Evolutionary conservation across 2,329 filamentous ascomycete genomes (phyloP).

Genomic region (Ascosphaera apis): DNA sequence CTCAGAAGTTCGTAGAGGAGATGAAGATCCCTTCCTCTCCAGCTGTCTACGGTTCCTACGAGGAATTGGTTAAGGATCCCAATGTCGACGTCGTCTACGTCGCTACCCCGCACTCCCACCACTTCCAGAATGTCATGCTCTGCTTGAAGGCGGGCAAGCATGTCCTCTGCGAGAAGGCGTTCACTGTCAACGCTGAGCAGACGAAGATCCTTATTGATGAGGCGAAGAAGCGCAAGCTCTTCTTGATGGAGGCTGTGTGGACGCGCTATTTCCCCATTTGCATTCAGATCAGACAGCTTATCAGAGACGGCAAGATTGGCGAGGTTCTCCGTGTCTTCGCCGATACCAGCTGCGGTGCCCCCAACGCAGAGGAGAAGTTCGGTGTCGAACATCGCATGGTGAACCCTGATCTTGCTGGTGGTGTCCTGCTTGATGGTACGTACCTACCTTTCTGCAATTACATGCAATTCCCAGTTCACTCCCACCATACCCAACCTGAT

Average conservation of each 20-base stretch:
- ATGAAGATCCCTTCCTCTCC: conserved; percentile 45
- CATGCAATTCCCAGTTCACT: no score
- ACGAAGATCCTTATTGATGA: conserved; percentile 46
- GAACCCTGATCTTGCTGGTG: conserved; percentile 61
- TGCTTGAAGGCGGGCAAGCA: conserved; percentile 64
- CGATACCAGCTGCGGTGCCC: conserved; percentile 36
- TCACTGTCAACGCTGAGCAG: conserved; percentile 66
- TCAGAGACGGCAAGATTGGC: conserved; percentile 37
- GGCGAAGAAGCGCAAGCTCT: conserved; percentile 48
- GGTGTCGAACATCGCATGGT: conserved; percentile 52
- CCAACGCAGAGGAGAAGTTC: conserved; percentile 35
- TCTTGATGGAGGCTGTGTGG: conserved; percentile 78
- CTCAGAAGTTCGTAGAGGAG: conserved; percentile 48
- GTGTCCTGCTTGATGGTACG: conserved; percentile 49
- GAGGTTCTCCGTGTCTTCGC: conserved; percentile 33
- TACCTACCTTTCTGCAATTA: no score
- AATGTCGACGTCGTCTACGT: conserved; percentile 73
- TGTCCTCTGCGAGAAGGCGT: conserved; percentile 75
- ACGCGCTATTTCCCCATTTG: conserved; percentile 72
- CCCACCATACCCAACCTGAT: no score
- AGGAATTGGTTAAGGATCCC: conserved; percentile 54
- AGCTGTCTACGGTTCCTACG: conserved; percentile 57
- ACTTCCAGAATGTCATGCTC: conserved; percentile 80
- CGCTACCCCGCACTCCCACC: conserved; percentile 75
- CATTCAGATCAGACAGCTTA: conserved; percentile 35